phyloP scores from a whole-genome alignment of 176 grass and related monocot species.

The Eremochloa ophiuroides region DNA sequence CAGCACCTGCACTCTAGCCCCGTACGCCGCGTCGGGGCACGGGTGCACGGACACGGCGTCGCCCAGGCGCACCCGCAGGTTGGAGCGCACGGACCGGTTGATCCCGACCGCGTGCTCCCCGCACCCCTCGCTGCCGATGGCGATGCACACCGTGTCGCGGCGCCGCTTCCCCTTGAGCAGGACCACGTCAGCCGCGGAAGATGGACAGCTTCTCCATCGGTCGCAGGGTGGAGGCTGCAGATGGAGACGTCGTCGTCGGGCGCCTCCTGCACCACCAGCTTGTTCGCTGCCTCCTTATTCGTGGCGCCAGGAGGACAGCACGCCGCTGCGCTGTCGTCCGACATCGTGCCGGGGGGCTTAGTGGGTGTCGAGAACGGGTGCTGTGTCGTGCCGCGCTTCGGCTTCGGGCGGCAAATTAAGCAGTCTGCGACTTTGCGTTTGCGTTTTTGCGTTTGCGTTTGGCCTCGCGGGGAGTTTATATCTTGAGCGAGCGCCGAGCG shows the following conservation, averaged over 20 bases:
- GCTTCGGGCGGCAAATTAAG: no score
- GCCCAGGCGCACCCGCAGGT: slow-evolving; percentile 54
- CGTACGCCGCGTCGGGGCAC: slow-evolving; percentile 51
- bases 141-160: slow-evolving; percentile 55
- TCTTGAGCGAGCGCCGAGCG: no score
- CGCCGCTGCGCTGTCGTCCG: no score
- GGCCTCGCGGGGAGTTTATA: no score
- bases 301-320: background rate
- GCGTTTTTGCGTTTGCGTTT: no score
- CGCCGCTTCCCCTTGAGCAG: slow-evolving; percentile 67
- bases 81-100: slow-evolving; percentile 45
- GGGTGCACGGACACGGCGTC: slow-evolving; percentile 59
- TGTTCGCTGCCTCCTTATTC: slow-evolving; percentile 41
- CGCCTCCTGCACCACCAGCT: slow-evolving; percentile 52
- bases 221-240: slow-evolving; percentile 40
- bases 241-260: slow-evolving; percentile 44
- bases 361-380: background rate
- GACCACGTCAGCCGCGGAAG: slow-evolving; percentile 41
- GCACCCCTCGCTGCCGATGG: slow-evolving; percentile 36
- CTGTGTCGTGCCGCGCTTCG: no score
- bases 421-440: no score
- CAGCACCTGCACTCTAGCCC: slow-evolving; percentile 42
- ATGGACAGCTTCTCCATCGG: slow-evolving; percentile 58
- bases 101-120: slow-evolving; percentile 43
- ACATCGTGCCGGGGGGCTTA: background rate